Base-by-base conservation (phyloP, 306 rosid genomes). In the Prosopis cineraria region DNA sequence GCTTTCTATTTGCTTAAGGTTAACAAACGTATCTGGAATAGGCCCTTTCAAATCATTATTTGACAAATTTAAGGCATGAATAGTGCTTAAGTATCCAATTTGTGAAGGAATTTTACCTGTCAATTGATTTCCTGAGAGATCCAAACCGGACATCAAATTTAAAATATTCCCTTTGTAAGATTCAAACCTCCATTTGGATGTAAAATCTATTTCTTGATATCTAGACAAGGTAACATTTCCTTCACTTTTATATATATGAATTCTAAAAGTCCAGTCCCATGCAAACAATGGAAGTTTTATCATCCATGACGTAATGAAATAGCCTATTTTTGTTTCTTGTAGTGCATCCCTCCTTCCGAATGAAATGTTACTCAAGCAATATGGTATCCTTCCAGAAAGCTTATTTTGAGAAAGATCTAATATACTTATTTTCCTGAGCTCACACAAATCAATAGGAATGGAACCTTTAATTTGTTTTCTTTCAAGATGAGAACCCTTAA, bases 21-120 rank as follows among this genome's bases (percentile, higher is more conserved):
- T 75, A 56, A 73, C 45, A 4, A 81, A 55, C 5, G 53, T 56
- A 7, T 25, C 41, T 17, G 77, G 77, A 16, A 75, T 59, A 5
- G 27, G 11, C 3, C 80, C 73, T 2, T 1, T 25, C 2, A 81
- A n/a, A 6, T 59, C 7, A 25, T 68, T n/a, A 37, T 75, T 24
- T 12, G 77, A 81, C 5, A 81, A 37, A 22, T 81, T 81, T 14
- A 80, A 7, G 11, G 84, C n/a, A 22, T 11, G 75, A 1, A 80
- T 68, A 14, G 4, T n/a, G 16, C 30, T 58, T 4, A 68, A 6
- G 58, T 80, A 8, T 25, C 84, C 84, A 7, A 80, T 40, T 16
- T 75, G 5, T 20, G 13, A 52, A 52, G 13, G 29, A 1, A 20
- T 52, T 52, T 52, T 13, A 52, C 29, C 59, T 5, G 8, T 74